Evolutionary conservation across 1,284 basidiomycete genomes (phyloP), one percentile per base, ranked within the genome.

Genomic region (Moniliophthora roreri): DNA sequence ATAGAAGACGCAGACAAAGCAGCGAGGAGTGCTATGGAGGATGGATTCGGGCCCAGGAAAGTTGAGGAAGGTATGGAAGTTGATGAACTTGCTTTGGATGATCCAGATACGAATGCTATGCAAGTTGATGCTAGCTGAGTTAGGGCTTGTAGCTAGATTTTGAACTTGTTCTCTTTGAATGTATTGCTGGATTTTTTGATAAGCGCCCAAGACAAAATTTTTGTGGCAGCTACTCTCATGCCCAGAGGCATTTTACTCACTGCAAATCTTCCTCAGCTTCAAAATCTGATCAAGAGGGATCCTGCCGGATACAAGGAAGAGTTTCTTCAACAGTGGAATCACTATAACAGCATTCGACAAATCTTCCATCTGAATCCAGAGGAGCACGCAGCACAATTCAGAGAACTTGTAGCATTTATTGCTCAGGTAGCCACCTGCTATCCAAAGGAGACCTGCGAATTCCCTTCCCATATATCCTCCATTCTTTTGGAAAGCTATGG

Each of bases 271-370:
- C 87, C 87, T 0, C 88, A 90, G 62, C 75, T 99, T 16, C 97
- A 99, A 69, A 98, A 98, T 67, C 79, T 99, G 54, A 95, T 99
- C 69, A 99, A 97, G 72, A 83, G 97, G 52, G 94, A 98, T 67
- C 92, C 96, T 1, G 72, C 78, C 6, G 89, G 85, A 0, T 99
- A 99, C 77, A 89, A 87, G 66, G 95, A 98, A 62, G 97, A 99
- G 65, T 99, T 99, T 65, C 69, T 95, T n/a, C 93, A 95, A 59
- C 97, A 99, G 79, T 98, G 95, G 90, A 94, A 95, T 61, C 95
- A 98, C 69, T 98, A 95, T 73, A 85, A 91, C 62, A 91, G 87
- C 54, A 85, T 93, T 53, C 81, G 92, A 39, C 85, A 92, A 64
- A 91, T 98, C 60, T 93, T 95, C 67, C 79, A 81, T 64, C 76